phyloP scores from a whole-genome alignment of 352 stramenopile genomes.

The Globisporangium middletonii region DNA sequence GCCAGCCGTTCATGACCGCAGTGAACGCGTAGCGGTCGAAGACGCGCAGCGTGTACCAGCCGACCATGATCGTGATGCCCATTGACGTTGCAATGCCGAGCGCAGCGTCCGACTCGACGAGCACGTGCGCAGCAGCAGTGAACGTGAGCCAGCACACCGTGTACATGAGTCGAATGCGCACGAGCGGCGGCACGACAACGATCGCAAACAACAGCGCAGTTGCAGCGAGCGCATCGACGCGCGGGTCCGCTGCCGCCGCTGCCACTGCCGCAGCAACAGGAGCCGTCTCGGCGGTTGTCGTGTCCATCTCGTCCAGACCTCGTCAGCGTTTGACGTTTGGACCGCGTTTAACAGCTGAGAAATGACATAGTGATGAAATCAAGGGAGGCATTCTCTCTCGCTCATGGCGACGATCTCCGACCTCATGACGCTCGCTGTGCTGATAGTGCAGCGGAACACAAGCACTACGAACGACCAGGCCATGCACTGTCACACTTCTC shows the following conservation, averaged over 20 bases:
- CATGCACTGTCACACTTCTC: too few relatives aligned
- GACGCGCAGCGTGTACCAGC: slow-evolving; percentile 77
- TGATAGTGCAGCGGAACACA: too few relatives aligned
- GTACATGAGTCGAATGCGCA: slow-evolving; percentile 72
- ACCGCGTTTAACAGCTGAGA: neutral
- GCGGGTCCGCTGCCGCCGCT: slow-evolving; percentile 7
- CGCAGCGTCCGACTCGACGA: slow-evolving; percentile 41
- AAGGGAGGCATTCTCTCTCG: too few relatives aligned
- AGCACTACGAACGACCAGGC: too few relatives aligned
- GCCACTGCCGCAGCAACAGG: slow-evolving; percentile 10
- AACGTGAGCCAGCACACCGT: slow-evolving; percentile 74
- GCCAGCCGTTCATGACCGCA: slow-evolving; percentile 63
- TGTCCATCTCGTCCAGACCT: slow-evolving; percentile 17
- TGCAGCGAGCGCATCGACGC: slow-evolving; percentile 43
- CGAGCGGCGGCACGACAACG: slow-evolving; percentile 45
- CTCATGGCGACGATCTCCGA: too few relatives aligned
- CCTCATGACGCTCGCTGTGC: too few relatives aligned
- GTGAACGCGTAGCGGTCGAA: slow-evolving; percentile 78
- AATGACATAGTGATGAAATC: neutral
- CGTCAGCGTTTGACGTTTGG: too few relatives aligned
- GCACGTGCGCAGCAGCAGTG: slow-evolving; percentile 43
- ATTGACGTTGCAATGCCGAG: slow-evolving; percentile 74
- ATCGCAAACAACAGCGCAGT: slow-evolving; percentile 52
- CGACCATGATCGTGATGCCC: slow-evolving; percentile 82
- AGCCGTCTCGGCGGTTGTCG: slow-evolving; percentile 9